Base-by-base conservation (phyloP, 768 basidiomycete genomes). In the Hygrophorus pudorinus region DNA sequence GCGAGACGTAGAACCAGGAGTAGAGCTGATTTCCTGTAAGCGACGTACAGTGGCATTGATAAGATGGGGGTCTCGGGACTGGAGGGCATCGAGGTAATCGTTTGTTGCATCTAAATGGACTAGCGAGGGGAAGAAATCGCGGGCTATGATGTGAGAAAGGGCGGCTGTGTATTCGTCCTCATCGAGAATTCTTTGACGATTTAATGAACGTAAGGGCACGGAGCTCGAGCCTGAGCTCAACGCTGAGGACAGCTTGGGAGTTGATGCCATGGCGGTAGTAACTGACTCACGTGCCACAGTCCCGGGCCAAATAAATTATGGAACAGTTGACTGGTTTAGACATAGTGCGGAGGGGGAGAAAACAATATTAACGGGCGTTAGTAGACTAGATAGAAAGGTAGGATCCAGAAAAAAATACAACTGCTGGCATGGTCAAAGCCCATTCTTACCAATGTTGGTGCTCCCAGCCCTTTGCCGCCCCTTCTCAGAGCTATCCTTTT, bases 41-140 rank as follows among this genome's bases (percentile, higher is more conserved):
- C 77, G 73, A 36, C 81, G 79, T 1, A 90, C 85, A 24, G 86
- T 83, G 0, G 80, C 76, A 36, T 76, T 70, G 45, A 93, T 81
- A n/a, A 84, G 75, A 45, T 74, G 66, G 1, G 85, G 78, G 60
- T 96, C 88, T 48, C 79, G 68, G n/a, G 79, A 70, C 35, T 75
- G 72, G 32, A 90, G 64, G 2, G 90, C 90, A 48, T 85, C 80
- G 17, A 94, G 76, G 63, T 92, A 91, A 46, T 71, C 73, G 59
- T 93, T 90, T 27, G 88, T 86, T 14, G 89, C 86, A 53, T 93
- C 87, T 20, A 94, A 73, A 53, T 89, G 87, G 13, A 83, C 78
- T 8, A 98, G 76, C 10, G 89, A 89, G 0, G 96, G 96, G 57
- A 98, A 99, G 73, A 99, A 99, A 65, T 98, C 94, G 39, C 96